These are phyloP conservation scores for Lichenothelia convexa DNA, from an alignment of 495 filamentous ascomycete species.

Conservation along the genomic window DNA sequence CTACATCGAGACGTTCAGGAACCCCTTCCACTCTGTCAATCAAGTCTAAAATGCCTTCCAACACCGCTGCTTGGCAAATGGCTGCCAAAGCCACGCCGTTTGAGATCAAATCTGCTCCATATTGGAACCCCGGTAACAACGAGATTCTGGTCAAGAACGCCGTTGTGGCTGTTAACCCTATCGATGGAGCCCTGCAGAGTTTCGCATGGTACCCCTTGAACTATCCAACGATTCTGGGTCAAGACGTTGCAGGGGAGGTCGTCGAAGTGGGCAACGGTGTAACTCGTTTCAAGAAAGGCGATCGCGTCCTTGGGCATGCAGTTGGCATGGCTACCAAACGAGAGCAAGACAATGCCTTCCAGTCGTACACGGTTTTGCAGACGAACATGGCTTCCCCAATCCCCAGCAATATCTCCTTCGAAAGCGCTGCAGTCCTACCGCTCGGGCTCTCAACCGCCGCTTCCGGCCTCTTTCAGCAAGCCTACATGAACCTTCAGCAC, in stretches of 20 bases:
- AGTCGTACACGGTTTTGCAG: slow-evolving; percentile 27
- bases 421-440: slow-evolving; percentile 31
- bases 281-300: slow-evolving; percentile 26
- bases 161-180: slow-evolving; percentile 24
- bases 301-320: slow-evolving; percentile 24
- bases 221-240: slow-evolving; percentile 26
- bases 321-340: slow-evolving; percentile 13
- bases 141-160: slow-evolving; percentile 24
- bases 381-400: slow-evolving; percentile 24
- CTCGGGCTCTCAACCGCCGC: slow-evolving; percentile 36
- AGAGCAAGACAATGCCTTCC: slow-evolving; percentile 25
- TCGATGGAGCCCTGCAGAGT: slow-evolving; percentile 22
- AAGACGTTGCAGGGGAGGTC: slow-evolving; percentile 28
- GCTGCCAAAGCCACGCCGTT: slow-evolving; percentile 17
- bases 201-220: slow-evolving; percentile 15
- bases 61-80: slow-evolving; percentile 23
- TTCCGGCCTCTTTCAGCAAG: slow-evolving; percentile 28
- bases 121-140: slow-evolving; percentile 14
- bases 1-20: too few species aligned
- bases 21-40: neutral
- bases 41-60: slow-evolving; percentile 10
- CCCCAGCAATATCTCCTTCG: slow-evolving; percentile 29
- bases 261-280: slow-evolving; percentile 23
- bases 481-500: slow-evolving; percentile 23
- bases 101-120: slow-evolving; percentile 18